Base-by-base conservation (phyloP, 805 yeast species). In the Sporopachydermia quercuum region DNA sequence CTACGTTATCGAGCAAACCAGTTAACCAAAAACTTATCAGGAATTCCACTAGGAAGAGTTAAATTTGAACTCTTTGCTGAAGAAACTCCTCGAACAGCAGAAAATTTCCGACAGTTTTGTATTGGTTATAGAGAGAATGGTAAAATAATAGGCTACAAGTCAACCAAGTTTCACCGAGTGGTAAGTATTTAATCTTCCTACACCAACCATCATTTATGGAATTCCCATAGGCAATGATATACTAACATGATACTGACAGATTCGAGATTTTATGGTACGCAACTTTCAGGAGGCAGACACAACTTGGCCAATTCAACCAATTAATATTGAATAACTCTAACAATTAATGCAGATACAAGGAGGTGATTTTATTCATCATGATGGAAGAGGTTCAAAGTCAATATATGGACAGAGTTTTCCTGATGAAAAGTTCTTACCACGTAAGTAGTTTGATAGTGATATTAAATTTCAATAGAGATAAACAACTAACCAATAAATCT, bases 71-170 rank as follows among this genome's bases (percentile, higher is more conserved):
- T 70, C 8, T 66, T 52, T 46, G 54, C 60, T 4, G 60, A 59
- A 4, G 48, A 54, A 15, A 49, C 67, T 8, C 74, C 75, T 1
- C 51, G 52, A 41, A 70, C 76, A 0, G 45, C 61, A 15, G 76
- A 70, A 44, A 70, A 70, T 49, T 69, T 70, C 48, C 54, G 76
- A 18, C 74, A 68, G 46, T 62, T 68, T 41, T 70, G 74, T 48
- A 69, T 73, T 0, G 74, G 74, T 4, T 74, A 69, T 11, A 18
- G 18, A 23, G 40, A 37, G 18, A 33, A 16, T 37, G 15, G n/a
- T 16, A 14, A 14, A 37, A 23, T 23, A 8, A 23, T 23, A 8
- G 30, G 30, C 8, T 23, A 23, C n/a, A 23, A 23, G 36, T 46
- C 44, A 3, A 19, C 53, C 27, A 39, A 33, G 18, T 61, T 67